Conservation (phyloP, 129 eudicot genomes). For the Flaveria robusta region DNA sequence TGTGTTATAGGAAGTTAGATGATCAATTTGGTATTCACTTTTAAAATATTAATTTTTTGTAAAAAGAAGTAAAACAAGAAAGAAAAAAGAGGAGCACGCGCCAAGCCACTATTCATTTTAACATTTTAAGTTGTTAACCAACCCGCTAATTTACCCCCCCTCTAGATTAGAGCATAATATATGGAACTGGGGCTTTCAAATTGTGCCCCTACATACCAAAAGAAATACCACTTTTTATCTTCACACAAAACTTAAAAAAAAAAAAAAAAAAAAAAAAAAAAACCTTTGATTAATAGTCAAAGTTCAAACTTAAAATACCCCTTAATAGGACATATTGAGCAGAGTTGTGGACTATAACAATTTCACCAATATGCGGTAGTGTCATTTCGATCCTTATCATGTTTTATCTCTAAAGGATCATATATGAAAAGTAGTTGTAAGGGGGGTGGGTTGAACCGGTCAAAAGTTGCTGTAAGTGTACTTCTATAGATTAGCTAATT, state of each 20-base stretch:
- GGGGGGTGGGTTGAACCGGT: not conserved
- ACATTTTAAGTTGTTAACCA: not conserved
- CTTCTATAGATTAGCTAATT: not conserved
- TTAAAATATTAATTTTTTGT: not conserved
- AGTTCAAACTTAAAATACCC: constrained; percentile 10
- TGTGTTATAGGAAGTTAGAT: not conserved
- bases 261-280: not conserved
- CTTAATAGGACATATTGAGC: not conserved
- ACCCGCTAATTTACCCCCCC: not conserved
- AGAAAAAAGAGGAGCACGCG: not conserved
- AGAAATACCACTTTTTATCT: not conserved
- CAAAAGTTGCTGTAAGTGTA: not conserved
- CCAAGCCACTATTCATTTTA: not conserved
- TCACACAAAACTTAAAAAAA: not conserved
- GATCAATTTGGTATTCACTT: not conserved
- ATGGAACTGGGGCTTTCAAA: not conserved
- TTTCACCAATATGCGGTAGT: not conserved
- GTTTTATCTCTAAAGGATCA: not conserved
- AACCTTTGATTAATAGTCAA: not conserved
- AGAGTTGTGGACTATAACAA: not conserved
- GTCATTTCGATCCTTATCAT: not conserved
- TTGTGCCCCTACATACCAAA: not conserved
- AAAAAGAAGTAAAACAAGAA: not conserved
- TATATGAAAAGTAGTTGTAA: not conserved
- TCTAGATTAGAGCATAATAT: not conserved